Percentiles rank a stretch among this genome's conserved stretches.
These are phyloP conservation scores for Xylariaceae sp. DNA, from an alignment of 2,329 filamentous ascomycete genomes.

Conservation along the genomic window DNA sequence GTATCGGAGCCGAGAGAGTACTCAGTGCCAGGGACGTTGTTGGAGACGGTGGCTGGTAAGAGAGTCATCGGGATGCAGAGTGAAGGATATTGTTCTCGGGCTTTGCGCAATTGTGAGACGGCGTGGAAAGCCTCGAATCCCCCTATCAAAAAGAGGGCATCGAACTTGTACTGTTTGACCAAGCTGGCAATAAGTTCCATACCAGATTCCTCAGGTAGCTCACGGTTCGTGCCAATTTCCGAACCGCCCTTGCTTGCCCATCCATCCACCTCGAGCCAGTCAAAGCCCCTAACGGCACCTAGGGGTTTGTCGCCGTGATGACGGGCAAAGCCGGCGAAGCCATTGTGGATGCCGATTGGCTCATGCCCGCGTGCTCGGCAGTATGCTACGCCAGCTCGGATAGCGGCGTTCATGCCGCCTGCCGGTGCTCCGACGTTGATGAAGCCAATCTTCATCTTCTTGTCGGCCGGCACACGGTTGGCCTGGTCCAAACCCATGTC, in stretches of 20 bases:
- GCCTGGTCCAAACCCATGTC: conserved; percentile 68
- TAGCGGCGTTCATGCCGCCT: conserved; percentile 97
- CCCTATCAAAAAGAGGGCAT: conserved; percentile 86
- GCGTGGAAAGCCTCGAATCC: conserved; percentile 97
- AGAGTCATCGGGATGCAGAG: conserved; percentile 91
- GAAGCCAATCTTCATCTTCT: conserved; percentile 89
- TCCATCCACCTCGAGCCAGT: conserved; percentile 89
- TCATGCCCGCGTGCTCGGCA: conserved; percentile 90
- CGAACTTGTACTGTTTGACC: conserved; percentile 82
- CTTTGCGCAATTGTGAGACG: conserved; percentile 80
- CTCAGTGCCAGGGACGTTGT: conserved; percentile 97
- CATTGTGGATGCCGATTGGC: conserved; percentile 90
- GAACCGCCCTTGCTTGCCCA: conserved; percentile 98
- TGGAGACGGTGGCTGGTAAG: conserved; percentile 94
- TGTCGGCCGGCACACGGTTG: conserved; percentile 62
- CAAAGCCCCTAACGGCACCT: conserved; percentile 77
- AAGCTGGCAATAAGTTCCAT: conserved; percentile 78
- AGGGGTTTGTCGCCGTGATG: conserved; percentile 82
- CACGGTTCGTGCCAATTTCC: conserved; percentile 96
- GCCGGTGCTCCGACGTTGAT: conserved; percentile 96
- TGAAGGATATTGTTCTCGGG: conserved; percentile 70
- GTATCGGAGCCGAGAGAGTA: conserved; percentile 97
- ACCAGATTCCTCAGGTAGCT: conserved; percentile 79
- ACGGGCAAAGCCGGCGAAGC: conserved; percentile 87
- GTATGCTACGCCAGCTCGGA: conserved; percentile 88